Base-by-base conservation (phyloP, 2,329 filamentous ascomycete genomes). In the Cladosporium austrohemisphaericum region DNA sequence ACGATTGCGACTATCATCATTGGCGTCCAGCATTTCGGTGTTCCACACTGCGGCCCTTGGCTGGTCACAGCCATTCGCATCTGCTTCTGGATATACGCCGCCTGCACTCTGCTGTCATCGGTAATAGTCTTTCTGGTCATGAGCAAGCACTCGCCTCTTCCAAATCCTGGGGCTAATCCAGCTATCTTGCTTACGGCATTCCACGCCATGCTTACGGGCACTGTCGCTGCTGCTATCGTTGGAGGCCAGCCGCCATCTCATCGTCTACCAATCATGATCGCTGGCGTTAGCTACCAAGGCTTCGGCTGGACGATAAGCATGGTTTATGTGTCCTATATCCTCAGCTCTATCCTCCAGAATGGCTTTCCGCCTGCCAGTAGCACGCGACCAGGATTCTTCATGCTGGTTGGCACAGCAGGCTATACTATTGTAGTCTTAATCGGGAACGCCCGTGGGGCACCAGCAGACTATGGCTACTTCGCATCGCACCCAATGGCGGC, bases 61-160 rank as follows among this genome's bases (percentile, higher is more conserved):
- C 76, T 87, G 10, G 68, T 78, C 1, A 76, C 75, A 61, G 76
- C 75, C 0, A 75, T 89, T 2, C 74, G 83, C 47, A 72, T 83
- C 0, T 73, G 79, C 4, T 91, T 88, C 65, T 91, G 86, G 85
- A 67, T 75, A 1, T 91, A 91, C 61, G 75, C 82, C 10, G 69
- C 71, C 2, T 49, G 45, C 8, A 40, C 45, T 8, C 13, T 49
- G 13, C 25, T 49, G 11, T 49, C 45, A 4, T 40, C 45, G 6
- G 22, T 25, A 3, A 20, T 41, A 4, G 35, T 40, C n/a, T 49
- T 49, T n/a, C 29, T 49, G 11, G 25, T 49, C 6, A 49, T 49
- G 28, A 25, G 25, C 26, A 38, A 49, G 26, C 33, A 49, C 36
- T 40, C 45, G 2, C 28, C 26, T 19, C 19, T 40, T 7, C 13